Evolutionary conservation across 2,329 filamentous ascomycete species (phyloP).

Genomic region (Neonectria punicea): DNA sequence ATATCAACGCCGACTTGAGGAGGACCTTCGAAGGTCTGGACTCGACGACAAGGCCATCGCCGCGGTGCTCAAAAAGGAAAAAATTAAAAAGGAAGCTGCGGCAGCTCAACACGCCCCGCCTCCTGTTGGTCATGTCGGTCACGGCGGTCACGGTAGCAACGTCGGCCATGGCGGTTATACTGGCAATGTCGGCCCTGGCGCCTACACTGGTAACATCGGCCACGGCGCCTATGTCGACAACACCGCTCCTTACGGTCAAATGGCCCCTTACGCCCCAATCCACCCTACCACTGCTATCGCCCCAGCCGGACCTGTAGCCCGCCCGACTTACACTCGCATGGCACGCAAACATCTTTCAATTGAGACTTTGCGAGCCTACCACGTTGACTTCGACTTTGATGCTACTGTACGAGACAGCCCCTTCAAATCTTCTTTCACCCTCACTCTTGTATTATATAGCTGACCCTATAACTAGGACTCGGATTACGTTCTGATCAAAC

Average conservation of each 20-base stretch:
- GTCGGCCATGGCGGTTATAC: background rate
- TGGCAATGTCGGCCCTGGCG: too few relatives aligned
- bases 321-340: conserved; percentile 73
- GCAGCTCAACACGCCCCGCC: conserved; percentile 25
- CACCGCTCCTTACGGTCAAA: background rate
- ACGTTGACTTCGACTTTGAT: conserved; percentile 69
- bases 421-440: background rate
- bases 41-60: conserved; percentile 68
- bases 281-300: background rate
- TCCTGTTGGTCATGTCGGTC: conserved; percentile 14
- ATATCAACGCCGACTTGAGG: conserved; percentile 65
- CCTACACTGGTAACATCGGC: background rate
- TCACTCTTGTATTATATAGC: conserved; percentile 5
- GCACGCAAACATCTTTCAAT: conserved; percentile 69
- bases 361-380: conserved; percentile 66
- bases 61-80: conserved; percentile 68
- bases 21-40: conserved; percentile 68
- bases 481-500: conserved; percentile 78
- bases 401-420: conserved; percentile 53
- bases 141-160: conserved; percentile 17
- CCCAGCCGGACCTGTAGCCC: conserved; percentile 32
- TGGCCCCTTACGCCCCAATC: background rate
- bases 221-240: background rate
- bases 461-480: conserved; percentile 64
- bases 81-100: conserved; percentile 49